Evolutionary conservation across 306 rosid species (phyloP).

Genomic region (Prunus davidiana): DNA sequence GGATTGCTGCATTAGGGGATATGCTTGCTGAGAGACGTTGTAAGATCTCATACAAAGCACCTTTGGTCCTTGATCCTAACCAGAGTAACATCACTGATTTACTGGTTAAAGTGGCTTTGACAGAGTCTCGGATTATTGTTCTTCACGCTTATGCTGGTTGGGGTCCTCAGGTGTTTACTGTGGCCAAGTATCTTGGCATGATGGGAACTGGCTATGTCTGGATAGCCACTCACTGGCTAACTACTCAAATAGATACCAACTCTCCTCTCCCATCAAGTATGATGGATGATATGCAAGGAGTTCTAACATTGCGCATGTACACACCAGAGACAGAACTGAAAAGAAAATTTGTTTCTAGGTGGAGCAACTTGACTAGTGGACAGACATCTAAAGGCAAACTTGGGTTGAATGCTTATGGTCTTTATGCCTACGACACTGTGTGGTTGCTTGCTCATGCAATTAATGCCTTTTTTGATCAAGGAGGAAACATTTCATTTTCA

Average conservation of each 20-base stretch:
- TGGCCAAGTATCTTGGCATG: conserved; percentile 78
- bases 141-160: conserved; percentile 44
- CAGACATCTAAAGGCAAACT: conserved; percentile 21
- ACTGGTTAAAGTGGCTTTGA: conserved; percentile 74
- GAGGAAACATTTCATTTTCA: conserved; percentile 65
- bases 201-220: conserved; percentile 85
- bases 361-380: conserved; percentile 69
- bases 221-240: conserved; percentile 77
- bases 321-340: conserved; percentile 67
- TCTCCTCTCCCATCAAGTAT: conserved; percentile 39
- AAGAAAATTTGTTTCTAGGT: conserved; percentile 63
- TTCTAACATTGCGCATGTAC: conserved; percentile 61
- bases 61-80: conserved; percentile 50
- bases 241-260: conserved; percentile 53
- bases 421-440: conserved; percentile 89
- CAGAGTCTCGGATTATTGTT: conserved; percentile 79
- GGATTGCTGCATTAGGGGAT: conserved; percentile 67
- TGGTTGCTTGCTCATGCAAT: conserved; percentile 80
- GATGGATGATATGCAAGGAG: conserved; percentile 67
- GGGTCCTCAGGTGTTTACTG: conserved; percentile 49
- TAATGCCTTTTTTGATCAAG: conserved; percentile 67
- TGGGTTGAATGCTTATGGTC: conserved; percentile 52
- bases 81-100: conserved; percentile 51
- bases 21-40: conserved; percentile 77
- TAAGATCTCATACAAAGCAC: conserved; percentile 79